Evolutionary conservation across 805 yeast genomes (phyloP).

Genomic region (Yarrowia hollandica): DNA sequence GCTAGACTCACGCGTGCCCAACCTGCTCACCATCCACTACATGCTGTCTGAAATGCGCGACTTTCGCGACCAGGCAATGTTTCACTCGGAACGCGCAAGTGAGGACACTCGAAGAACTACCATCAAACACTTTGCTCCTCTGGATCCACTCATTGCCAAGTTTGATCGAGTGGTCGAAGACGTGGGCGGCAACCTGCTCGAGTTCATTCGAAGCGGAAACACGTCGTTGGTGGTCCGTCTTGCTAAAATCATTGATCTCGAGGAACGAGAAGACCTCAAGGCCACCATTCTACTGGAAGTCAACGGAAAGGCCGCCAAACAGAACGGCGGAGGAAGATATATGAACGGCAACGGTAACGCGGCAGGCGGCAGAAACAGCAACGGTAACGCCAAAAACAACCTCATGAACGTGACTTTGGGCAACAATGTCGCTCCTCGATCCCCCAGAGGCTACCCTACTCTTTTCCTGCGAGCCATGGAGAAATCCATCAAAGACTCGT

Average conservation of each 20-base stretch:
- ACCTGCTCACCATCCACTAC: slow-evolving; percentile 67
- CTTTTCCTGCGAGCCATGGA: slow-evolving; percentile 61
- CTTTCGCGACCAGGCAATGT: slow-evolving; percentile 69
- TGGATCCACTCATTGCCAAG: slow-evolving; percentile 51
- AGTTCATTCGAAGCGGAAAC: slow-evolving; percentile 69
- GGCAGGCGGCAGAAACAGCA: too few relatives aligned
- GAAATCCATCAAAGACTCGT: slow-evolving; percentile 63
- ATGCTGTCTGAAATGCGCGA: slow-evolving; percentile 69
- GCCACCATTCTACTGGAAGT: slow-evolving; percentile 39
- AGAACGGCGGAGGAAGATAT: neutral
- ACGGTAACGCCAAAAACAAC: neutral
- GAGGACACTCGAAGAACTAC: slow-evolving; percentile 71
- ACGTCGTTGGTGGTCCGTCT: slow-evolving; percentile 65
- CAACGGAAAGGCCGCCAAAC: slow-evolving; percentile 38
- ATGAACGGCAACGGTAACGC: neutral
- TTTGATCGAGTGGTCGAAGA: slow-evolving; percentile 64
- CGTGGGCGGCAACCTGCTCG: slow-evolving; percentile 68
- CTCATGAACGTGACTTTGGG: slow-evolving; percentile 11
- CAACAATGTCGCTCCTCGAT: slow-evolving; percentile 32
- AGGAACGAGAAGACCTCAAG: slow-evolving; percentile 74
- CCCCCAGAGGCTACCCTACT: slow-evolving; percentile 59
- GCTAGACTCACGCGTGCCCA: slow-evolving; percentile 52
- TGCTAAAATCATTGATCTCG: slow-evolving; percentile 76
- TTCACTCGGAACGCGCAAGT: slow-evolving; percentile 53
- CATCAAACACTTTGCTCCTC: slow-evolving; percentile 53